Percentiles rank a stretch among this genome's conserved stretches.
These are phyloP conservation scores for Achaetomiella virescens DNA, from an alignment of 495 filamentous ascomycete genomes.

Conservation along the genomic window DNA sequence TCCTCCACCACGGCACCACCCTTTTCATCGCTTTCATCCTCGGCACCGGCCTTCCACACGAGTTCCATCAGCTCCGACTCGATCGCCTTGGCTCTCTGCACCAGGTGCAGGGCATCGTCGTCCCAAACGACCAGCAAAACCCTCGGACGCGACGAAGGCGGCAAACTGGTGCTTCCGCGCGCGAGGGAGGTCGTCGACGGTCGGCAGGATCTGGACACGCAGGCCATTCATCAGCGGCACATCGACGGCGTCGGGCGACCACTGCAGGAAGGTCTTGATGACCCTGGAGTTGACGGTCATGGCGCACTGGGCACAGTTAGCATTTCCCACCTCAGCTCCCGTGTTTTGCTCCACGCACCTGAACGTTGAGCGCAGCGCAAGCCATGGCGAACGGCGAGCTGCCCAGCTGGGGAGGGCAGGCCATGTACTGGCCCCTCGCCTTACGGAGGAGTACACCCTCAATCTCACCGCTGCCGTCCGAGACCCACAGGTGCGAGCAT, in stretches of 20 bases:
- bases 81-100: constrained; percentile 58
- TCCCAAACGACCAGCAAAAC: constrained; percentile 69
- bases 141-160: constrained; percentile 64
- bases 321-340: background rate
- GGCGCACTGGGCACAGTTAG: constrained; percentile 48
- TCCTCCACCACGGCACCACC: constrained; percentile 34
- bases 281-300: constrained; percentile 75
- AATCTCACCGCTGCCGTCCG: constrained; percentile 54
- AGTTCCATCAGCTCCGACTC: constrained; percentile 69
- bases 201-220: constrained; percentile 65
- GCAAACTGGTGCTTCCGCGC: constrained; percentile 71
- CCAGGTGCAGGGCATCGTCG: constrained; percentile 63
- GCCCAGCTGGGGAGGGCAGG: constrained; percentile 57
- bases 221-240: constrained; percentile 72
- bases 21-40: constrained; percentile 48
- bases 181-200: constrained; percentile 58
- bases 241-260: constrained; percentile 63
- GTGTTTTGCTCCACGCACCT: constrained; percentile 39
- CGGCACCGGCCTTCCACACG: constrained; percentile 55
- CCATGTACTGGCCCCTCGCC: constrained; percentile 57
- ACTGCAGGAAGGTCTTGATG: constrained; percentile 66
- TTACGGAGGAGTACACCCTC: constrained; percentile 70
- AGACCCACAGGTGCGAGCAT: constrained; percentile 63
- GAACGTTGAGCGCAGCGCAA: constrained; percentile 61
- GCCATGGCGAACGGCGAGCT: constrained; percentile 54